Percentiles rank a stretch among this genome's conserved stretches.
Conservation (phyloP, 257 asterid genomes). For the Linaria vulgaris region DNA sequence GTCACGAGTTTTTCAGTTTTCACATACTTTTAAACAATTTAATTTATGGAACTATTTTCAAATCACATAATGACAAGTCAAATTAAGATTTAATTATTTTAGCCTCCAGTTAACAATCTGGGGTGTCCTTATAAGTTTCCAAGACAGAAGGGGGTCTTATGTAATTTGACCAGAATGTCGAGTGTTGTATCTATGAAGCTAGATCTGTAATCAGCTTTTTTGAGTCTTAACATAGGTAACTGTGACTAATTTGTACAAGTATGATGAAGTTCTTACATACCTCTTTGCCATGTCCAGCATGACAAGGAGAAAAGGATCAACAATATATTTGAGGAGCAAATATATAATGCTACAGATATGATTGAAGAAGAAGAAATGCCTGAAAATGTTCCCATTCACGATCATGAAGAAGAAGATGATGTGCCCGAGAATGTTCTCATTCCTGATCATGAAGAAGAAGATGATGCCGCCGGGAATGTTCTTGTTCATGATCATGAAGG, state of each 20-base stretch:
- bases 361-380: slow-evolving; percentile 37
- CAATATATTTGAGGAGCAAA: slow-evolving; percentile 34
- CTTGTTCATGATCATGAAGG: slow-evolving; percentile 41
- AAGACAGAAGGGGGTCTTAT: no score
- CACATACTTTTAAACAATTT: not conserved
- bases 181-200: no score
- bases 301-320: slow-evolving; percentile 35
- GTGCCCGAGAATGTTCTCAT: slow-evolving; percentile 35
- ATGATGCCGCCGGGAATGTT: slow-evolving; percentile 32
- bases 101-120: no score
- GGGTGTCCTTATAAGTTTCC: no score
- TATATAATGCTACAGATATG: slow-evolving; percentile 26
- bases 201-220: no score
- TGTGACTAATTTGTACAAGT: not conserved
- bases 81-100: no score
- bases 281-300: slow-evolving; percentile 38
- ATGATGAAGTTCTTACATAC: slow-evolving; percentile 15
- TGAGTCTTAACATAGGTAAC: slow-evolving; percentile 1
- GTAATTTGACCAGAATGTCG: no score
- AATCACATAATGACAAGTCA: no score
- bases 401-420: slow-evolving; percentile 31
- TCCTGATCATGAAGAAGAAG: slow-evolving; percentile 42
- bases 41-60: no score
- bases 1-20: not conserved
- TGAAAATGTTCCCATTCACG: slow-evolving; percentile 38